Conservation (phyloP, 768 basidiomycete genomes). For the Lenzites betulinus region DNA sequence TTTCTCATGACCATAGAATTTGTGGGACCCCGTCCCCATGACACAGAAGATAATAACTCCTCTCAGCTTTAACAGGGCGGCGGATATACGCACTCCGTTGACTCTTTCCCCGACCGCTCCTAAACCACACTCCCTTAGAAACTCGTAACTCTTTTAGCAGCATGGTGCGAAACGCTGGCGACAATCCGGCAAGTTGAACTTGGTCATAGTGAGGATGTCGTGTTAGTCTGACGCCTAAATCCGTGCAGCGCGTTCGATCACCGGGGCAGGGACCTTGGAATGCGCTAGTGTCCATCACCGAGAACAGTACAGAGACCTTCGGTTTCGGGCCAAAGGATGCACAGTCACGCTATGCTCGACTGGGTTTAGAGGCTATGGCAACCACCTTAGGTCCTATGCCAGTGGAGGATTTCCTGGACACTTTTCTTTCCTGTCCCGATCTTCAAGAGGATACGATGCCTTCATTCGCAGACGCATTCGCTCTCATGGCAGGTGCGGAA, state of each 20-base stretch:
- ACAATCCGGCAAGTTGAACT: too few species aligned
- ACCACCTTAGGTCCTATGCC: constrained; percentile 10
- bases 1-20: too few species aligned
- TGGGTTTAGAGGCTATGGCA: background rate
- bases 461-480: background rate
- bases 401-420: background rate
- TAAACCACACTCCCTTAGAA: too few species aligned
- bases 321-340: background rate
- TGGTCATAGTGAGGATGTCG: too few species aligned
- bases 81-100: too few species aligned
- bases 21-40: too few species aligned
- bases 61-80: too few species aligned
- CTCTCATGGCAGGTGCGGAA: background rate
- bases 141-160: too few species aligned
- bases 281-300: background rate
- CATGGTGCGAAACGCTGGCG: too few species aligned
- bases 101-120: too few species aligned
- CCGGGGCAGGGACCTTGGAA: background rate
- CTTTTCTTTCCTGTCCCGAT: background rate
- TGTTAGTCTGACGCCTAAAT: too few species aligned
- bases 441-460: background rate
- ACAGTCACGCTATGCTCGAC: background rate
- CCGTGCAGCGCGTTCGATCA: background rate
- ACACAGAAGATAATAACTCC: too few species aligned
- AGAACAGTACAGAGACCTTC: constrained; percentile 2